Evolutionary conservation across 768 basidiomycete species (phyloP).

Genomic region (Cantharellus cinnabarinus): DNA sequence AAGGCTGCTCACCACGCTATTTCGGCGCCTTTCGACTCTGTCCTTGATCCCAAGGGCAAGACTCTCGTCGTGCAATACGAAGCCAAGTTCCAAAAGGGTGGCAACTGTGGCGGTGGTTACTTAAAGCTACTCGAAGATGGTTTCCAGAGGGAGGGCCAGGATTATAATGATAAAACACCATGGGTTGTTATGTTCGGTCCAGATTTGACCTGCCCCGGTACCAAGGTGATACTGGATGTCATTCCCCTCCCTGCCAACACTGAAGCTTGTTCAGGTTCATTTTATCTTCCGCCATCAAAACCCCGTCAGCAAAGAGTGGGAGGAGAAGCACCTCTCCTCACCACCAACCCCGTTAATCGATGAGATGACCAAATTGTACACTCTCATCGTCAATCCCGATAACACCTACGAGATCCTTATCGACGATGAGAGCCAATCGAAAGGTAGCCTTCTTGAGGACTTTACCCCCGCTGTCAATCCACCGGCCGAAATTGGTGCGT

Average conservation of each 20-base stretch:
- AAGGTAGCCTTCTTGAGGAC: constrained; percentile 77
- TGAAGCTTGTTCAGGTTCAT: constrained; percentile 42
- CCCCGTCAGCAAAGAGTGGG: constrained; percentile 77
- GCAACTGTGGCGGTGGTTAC: constrained; percentile 98
- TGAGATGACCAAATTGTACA: constrained; percentile 87
- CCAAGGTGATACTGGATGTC: constrained; percentile 34
- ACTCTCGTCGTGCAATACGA: constrained; percentile 95
- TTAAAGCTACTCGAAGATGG: constrained; percentile 88
- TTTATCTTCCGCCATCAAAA: constrained; percentile 98
- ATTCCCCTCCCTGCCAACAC: not conserved
- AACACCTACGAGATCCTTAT: constrained; percentile 84
- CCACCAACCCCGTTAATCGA: constrained; percentile 72
- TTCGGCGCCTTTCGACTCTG: constrained; percentile 65
- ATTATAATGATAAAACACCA: constrained; percentile 83
- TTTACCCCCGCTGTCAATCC: constrained; percentile 91
- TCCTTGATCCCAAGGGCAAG: constrained; percentile 63
- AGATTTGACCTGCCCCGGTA: constrained; percentile 81
- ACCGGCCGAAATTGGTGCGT: constrained; percentile 46
- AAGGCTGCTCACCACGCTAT: constrained; percentile 98
- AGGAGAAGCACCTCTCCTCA: constrained; percentile 85
- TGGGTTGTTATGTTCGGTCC: constrained; percentile 98
- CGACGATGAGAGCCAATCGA: constrained; percentile 65
- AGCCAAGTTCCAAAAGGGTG: constrained; percentile 97
- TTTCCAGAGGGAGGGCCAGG: constrained; percentile 83
- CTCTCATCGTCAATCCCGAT: constrained; percentile 79